These are phyloP conservation scores for Lasiodiplodia theobromae DNA, from an alignment of 2,329 filamentous ascomycete species.

Conservation along the genomic window DNA sequence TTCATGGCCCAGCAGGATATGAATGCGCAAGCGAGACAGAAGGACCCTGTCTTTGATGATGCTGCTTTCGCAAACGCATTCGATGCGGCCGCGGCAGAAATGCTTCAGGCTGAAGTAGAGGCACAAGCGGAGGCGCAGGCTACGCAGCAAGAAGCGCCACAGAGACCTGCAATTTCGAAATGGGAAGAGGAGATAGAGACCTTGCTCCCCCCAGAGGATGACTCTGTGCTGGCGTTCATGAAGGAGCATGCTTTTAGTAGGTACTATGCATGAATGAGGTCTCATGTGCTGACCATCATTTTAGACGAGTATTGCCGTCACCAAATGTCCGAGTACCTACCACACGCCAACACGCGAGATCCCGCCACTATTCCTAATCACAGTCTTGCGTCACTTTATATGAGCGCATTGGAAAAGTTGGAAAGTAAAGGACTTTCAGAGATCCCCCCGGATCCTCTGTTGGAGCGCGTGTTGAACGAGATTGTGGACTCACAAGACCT, in stretches of 20 bases:
- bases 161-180: slow-evolving; percentile 9
- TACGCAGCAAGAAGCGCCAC: slow-evolving; percentile 32
- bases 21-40: slow-evolving; percentile 43
- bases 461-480: slow-evolving; percentile 11
- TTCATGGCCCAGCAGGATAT: slow-evolving; percentile 15
- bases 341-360: not conserved
- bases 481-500: slow-evolving; percentile 2
- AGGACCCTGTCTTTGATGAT: slow-evolving; percentile 57
- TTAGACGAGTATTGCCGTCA: slow-evolving; percentile 15
- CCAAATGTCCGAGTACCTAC: slow-evolving; percentile 19
- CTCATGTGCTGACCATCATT: not conserved
- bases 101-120: slow-evolving; percentile 38
- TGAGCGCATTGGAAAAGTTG: slow-evolving; percentile 10
- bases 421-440: slow-evolving; percentile 2
- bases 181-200: slow-evolving; percentile 7
- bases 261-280: not conserved
- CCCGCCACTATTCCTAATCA: not conserved
- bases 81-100: slow-evolving; percentile 54
- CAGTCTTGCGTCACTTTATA: slow-evolving; percentile 18
- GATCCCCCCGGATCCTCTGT: slow-evolving; percentile 2
- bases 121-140: slow-evolving; percentile 28
- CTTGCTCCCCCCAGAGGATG: slow-evolving; percentile 5
- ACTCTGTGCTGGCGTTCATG: slow-evolving; percentile 13
- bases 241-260: slow-evolving; percentile 22
- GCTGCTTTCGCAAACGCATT: slow-evolving; percentile 64